Evolutionary conservation across 257 asterid genomes (phyloP), one percentile per base, ranked within the genome.

Genomic region (Oldenlandia corymbosa): DNA sequence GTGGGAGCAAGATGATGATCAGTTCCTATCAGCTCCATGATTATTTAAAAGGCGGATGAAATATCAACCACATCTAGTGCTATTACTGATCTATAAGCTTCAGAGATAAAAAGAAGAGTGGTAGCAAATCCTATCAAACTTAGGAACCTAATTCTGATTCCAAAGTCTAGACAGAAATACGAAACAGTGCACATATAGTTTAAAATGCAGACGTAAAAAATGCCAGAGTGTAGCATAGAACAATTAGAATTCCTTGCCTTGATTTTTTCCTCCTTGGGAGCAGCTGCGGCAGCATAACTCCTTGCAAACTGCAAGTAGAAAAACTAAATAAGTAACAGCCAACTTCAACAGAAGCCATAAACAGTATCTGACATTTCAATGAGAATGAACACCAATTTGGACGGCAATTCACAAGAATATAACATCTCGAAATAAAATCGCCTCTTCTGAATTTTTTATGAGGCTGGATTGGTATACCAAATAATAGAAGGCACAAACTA

Each of bases 291-390:
- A 1, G 87, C 83, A 72, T 74, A 84, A 73, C 60, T 76, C 79
- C 92, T 86, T 20, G 85, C 60, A 45, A 77, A 66, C 95, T 86
- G 79, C 77, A 74, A 79, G 66, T 71, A 75, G 59, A 39, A 61
- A 69, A 23, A 68, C 41, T 21, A 37, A 63, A 48, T n/a, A 46
- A 63, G n/a, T 7, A 39, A 0, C 9, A 50, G 14, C 20, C 16
- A 23, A 11, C 21, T 11, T 46, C 50, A 23, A 47, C 65, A 68
- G 52, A 7, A 7, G 3, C 5, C 18, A 56, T 6, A 42, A 24
- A 10, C n/a, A n/a, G n/a, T n/a, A n/a, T 24, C 42, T 46, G 5
- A 57, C 23, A 13, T 28, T 27, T 45, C 43, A 47, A n/a, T 58
- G n/a, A 23, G 36, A 4, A 68, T n/a, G n/a, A 32, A 13, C 36